Conservation (phyloP, 192 early-diverging fungal genomes). For the Linnemannia elongata region DNA sequence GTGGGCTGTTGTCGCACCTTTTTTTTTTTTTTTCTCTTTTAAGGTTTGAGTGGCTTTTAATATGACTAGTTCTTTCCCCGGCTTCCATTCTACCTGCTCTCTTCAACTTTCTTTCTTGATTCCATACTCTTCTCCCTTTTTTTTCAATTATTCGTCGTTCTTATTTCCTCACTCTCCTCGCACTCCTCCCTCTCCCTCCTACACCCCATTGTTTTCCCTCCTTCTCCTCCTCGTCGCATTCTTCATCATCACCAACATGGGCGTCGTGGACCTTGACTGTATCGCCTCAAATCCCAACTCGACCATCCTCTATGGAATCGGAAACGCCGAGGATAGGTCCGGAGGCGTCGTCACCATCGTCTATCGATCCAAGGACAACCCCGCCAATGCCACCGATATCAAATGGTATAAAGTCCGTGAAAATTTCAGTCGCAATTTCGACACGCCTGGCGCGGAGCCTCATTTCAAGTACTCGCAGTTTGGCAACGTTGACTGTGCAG, state of each 20-base stretch:
- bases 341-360: background rate
- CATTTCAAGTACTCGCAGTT: background rate
- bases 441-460: too few relatives aligned
- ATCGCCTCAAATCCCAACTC: background rate
- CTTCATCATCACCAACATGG: background rate
- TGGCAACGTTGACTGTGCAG: background rate
- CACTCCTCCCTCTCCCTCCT: background rate
- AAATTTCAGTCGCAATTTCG: too few relatives aligned
- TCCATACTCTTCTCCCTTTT: background rate
- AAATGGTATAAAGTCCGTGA: background rate
- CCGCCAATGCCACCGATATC: background rate
- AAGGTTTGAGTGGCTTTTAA: background rate
- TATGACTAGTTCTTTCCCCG: background rate
- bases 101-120: background rate
- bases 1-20: too few relatives aligned
- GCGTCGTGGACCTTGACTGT: background rate
- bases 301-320: background rate
- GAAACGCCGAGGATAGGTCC: background rate
- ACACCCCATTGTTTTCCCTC: background rate
- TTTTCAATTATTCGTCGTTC: background rate
- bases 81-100: background rate
- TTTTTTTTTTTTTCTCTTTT: background rate
- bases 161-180: background rate
- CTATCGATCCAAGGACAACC: background rate
- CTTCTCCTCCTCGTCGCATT: background rate